Base-by-base conservation (phyloP, 1,284 basidiomycete species). In the Leccinum fuscescens region DNA sequence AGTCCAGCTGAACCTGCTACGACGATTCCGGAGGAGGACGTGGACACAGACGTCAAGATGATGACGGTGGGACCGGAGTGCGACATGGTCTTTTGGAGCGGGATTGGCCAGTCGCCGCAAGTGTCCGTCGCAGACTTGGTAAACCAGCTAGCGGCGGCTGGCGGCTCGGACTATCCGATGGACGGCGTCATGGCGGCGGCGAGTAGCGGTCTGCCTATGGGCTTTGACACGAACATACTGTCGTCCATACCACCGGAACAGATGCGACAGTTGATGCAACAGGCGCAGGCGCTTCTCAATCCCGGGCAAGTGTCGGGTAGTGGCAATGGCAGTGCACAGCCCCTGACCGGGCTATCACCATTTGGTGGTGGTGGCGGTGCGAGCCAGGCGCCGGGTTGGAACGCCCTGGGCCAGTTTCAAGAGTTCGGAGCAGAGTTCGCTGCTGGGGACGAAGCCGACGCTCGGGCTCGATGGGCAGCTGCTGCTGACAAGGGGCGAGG, bases 51-150 rank as follows among this genome's bases (percentile, higher is more conserved):
- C 52, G 80, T 83, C 64, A 80, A 80, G 68, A 69, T 75, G 55
- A 92, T 93, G 89, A 80, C 84, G 27, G 79, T 82, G 39, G 90
- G 90, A 24, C 77, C 82, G 17, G 88, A 90, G 54, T 80, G 83
- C 59, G 89, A 92, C 65, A 74, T 78, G 42, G 69, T 87, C 58
- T 86, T 89, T 75, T 86, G 85, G 85, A 81, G 75, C 68, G 79
- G 76, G 35, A 68, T 69, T 46, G 67, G 67, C 22, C 75, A 76
- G 53, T 65, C 74, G 20, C 66, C 70, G 14, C 68, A 77, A 42
- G 75, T 77, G 62, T 83, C 85, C 22, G 86, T 89, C 48, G 83
- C 86, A 46, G 87, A 89, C 65, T 79, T 90, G 54, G 83, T 90
- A 37, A 82, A 84, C 24, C 87, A 90, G 73, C 80, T 90, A 27